A percentile compares a stretch with the other conserved stretches of the same genome.
Conservation (phyloP, 441 rosid genomes). For the Dalechampia spathulata region DNA sequence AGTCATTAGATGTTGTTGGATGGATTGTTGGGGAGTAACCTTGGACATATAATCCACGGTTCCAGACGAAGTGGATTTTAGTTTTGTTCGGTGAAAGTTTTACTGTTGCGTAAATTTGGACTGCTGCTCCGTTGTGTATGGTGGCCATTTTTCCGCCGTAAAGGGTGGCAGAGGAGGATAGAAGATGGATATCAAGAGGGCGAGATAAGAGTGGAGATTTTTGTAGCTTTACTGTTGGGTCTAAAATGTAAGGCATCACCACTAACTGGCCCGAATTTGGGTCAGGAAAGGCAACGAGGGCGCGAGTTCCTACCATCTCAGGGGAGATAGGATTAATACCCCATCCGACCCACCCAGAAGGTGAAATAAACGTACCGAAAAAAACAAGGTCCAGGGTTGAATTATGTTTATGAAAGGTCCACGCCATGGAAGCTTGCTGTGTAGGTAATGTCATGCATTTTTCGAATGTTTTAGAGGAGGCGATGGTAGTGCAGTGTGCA, state of each 20-base stretch:
- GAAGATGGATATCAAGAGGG: conserved; percentile 63
- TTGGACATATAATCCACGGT: conserved; percentile 92
- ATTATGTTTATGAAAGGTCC: conserved; percentile 81
- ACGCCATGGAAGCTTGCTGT: conserved; percentile 87
- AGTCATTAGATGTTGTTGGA: conserved; percentile 74
- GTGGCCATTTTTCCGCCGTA: conserved; percentile 93
- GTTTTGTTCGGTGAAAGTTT: conserved; percentile 60
- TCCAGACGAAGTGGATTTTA: conserved; percentile 75
- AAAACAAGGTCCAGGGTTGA: conserved; percentile 74
- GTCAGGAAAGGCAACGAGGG: conserved; percentile 76
- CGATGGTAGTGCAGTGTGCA: conserved; percentile 53
- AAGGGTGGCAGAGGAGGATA: conserved; percentile 71
- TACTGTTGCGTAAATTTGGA: conserved; percentile 63
- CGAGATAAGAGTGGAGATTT: conserved; percentile 72
- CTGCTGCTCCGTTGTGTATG: conserved; percentile 60
- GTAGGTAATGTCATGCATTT: conserved; percentile 78
- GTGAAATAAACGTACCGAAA: conserved; percentile 83
- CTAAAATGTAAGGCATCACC: conserved; percentile 65
- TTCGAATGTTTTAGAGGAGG: conserved; percentile 48
- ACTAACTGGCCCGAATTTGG: conserved; percentile 78
- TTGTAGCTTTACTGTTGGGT: conserved; percentile 80
- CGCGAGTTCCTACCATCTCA: conserved; percentile 78
- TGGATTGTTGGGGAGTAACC: conserved; percentile 97
- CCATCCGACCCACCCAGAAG: conserved; percentile 94
- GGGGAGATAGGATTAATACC: conserved; percentile 75